Conservation (phyloP, 2,329 filamentous ascomycete genomes). For the Volutella citrinella region DNA sequence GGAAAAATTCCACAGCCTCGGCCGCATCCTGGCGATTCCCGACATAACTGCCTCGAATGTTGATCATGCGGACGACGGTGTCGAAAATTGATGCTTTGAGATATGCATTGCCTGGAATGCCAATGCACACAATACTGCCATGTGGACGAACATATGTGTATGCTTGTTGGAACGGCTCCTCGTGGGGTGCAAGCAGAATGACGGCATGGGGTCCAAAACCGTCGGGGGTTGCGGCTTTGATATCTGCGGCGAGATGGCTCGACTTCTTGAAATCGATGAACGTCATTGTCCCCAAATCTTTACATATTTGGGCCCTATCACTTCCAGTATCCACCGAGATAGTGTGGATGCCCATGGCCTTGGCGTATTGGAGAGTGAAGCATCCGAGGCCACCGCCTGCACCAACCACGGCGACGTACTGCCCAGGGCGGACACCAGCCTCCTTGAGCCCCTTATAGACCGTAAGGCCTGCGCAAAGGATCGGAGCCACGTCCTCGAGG, state of each 20-base stretch:
- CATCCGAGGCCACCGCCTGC: conserved; percentile 80
- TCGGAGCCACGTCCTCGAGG: conserved; percentile 74
- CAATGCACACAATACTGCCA: conserved; percentile 84
- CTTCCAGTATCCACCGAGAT: conserved; percentile 82
- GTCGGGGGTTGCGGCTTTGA: conserved; percentile 76
- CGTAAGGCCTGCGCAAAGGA: conserved; percentile 82
- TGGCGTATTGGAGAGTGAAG: conserved; percentile 80
- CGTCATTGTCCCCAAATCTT: conserved; percentile 64
- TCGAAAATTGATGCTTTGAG: conserved; percentile 85
- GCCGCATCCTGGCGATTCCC: conserved; percentile 85
- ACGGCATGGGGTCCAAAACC: conserved; percentile 85
- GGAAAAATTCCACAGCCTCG: conserved; percentile 89
- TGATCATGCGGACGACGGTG: conserved; percentile 85
- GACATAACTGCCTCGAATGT: conserved; percentile 89
- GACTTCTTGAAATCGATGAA: conserved; percentile 80
- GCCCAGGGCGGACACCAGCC: conserved; percentile 68
- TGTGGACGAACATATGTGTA: conserved; percentile 80
- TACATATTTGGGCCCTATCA: conserved; percentile 73
- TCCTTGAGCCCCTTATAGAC: conserved; percentile 93
- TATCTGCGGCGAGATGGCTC: conserved; percentile 77
- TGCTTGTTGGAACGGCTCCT: conserved; percentile 95
- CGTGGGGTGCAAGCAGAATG: conserved; percentile 77
- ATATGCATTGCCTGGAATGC: conserved; percentile 76
- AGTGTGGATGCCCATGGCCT: conserved; percentile 79
- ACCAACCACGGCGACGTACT: conserved; percentile 80